Evolutionary conservation across 768 basidiomycete species (phyloP), one percentile per base, ranked within the genome.

Genomic region (Lentinula detonsa): DNA sequence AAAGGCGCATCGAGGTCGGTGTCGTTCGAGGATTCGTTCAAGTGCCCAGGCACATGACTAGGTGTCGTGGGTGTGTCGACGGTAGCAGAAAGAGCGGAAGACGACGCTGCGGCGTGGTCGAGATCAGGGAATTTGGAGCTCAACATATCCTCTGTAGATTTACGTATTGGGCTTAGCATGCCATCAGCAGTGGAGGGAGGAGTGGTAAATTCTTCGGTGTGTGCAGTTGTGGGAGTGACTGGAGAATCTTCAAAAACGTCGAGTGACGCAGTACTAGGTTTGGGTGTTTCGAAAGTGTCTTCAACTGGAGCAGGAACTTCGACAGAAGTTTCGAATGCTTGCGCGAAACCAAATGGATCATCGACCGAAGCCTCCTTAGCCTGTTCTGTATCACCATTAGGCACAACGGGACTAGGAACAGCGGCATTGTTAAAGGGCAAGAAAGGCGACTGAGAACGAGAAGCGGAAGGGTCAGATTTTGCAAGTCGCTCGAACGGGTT

Each of bases 401-500:
- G 65, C 1, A 68, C 70, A 21, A 65, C 74, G 37, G 81, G 74
- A 21, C 72, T 72, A 28, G 81, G 70, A 1, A 71, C 58, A 3
- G 78, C 65, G 21, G 74, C 59, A 61, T 74, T 70, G 33, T 76
- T 68, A 65, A 85, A 81, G 0, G 85, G 75, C 56, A 81, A 69
- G 70, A 87, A 87, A 1, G 87, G 86, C 0, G 87, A 87, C 62
- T 82, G 80, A 1, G 86, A 78, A 37, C 82, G 82, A 56, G 78
- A 76, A 15, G 69, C 72, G 15, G 75, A 69, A 73, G 40, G 2
- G 37, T 60, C 48, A 33, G 78, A 71, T 75, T 80, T 78, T 1
- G 78, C 76, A 34, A 95, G 71, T 50, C 88, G 78, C 62, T 92
- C 94, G 68, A 98, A 98, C 3, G 95, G 95, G 71, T 98, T 98